A percentile compares a stretch with the other conserved stretches of the same genome.
Evolutionary conservation across 1,284 basidiomycete species (phyloP).

Genomic region (Cutaneotrichosporon dermatis): DNA sequence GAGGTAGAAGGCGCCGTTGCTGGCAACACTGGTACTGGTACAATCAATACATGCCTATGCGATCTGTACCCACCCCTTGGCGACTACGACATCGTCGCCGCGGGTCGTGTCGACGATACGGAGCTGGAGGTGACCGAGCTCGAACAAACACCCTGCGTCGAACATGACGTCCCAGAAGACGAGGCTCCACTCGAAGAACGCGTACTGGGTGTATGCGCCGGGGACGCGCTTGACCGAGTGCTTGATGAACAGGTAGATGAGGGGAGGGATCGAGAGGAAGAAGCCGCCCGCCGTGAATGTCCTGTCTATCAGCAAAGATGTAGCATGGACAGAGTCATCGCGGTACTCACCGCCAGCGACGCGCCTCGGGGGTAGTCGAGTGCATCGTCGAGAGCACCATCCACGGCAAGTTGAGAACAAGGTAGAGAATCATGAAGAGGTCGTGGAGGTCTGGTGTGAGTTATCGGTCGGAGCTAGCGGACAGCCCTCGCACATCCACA

Average conservation of each 20-base stretch:
- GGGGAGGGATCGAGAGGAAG: constrained; percentile 63
- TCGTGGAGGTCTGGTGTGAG: constrained; percentile 64
- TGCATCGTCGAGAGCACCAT: constrained; percentile 68
- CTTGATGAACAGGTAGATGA: constrained; percentile 78
- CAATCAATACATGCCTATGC: constrained; percentile 10
- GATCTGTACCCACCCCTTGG: constrained; percentile 13
- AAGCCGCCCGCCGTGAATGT: constrained; percentile 49
- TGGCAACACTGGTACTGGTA: neutral
- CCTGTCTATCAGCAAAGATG: neutral
- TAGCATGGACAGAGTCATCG: neutral
- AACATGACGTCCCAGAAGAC: constrained; percentile 74
- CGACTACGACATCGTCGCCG: constrained; percentile 3
- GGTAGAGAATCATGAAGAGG: constrained; percentile 80
- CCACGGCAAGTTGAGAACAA: constrained; percentile 78
- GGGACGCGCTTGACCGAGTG: constrained; percentile 74
- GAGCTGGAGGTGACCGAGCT: constrained; percentile 52
- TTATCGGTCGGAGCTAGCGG: neutral
- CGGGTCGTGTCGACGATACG: constrained; percentile 18
- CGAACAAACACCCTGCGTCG: constrained; percentile 63
- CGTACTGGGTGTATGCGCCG: constrained; percentile 79
- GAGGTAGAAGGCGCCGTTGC: constrained; percentile 8
- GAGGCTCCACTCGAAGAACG: constrained; percentile 81
- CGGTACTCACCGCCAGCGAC: constrained; percentile 10
- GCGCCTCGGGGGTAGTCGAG: constrained; percentile 15
- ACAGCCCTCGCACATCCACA: neutral